These are phyloP conservation scores for Aspergillus nanangensis DNA, from an alignment of 495 filamentous ascomycete genomes.

Conservation along the genomic window DNA sequence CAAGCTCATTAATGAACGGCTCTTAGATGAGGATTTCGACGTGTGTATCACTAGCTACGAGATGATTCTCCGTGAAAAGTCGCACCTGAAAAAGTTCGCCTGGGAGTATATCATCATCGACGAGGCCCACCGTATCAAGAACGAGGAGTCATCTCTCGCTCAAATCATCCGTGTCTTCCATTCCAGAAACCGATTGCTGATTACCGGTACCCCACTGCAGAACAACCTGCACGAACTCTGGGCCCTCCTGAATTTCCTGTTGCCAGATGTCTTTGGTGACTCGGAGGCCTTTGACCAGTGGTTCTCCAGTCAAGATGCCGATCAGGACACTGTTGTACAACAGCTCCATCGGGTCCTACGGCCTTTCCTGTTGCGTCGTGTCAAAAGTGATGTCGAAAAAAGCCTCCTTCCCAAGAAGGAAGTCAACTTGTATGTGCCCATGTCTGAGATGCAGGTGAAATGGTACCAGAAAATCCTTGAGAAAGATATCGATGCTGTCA, in stretches of 20 bases:
- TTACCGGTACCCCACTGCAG: conserved; percentile 95
- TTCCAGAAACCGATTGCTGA: conserved; percentile 90
- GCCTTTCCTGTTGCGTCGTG: conserved; percentile 91
- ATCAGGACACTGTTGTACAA: conserved; percentile 95
- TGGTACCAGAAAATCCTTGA: conserved; percentile 99
- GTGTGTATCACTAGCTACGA: conserved; percentile 95
- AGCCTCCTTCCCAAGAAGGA: conserved; percentile 97
- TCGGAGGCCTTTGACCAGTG: conserved; percentile 97
- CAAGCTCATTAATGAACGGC: conserved; percentile 81
- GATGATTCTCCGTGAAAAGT: conserved; percentile 94
- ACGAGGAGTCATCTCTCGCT: conserved; percentile 94
- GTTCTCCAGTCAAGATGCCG: conserved; percentile 84
- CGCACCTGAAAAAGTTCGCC: conserved; percentile 92
- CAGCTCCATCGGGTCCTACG: conserved; percentile 91
- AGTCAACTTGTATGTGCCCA: conserved; percentile 93
- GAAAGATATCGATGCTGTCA: conserved; percentile 98
- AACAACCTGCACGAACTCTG: conserved; percentile 99
- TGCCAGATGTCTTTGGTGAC: conserved; percentile 97
- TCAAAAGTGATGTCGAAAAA: conserved; percentile 99
- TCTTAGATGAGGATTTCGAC: conserved; percentile 89
- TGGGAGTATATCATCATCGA: conserved; percentile 99
- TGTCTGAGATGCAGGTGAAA: conserved; percentile 98
- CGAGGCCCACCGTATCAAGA: conserved; percentile 98
- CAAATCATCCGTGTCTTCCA: conserved; percentile 97
- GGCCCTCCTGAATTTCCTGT: conserved; percentile 93